Conservation (phyloP, 2,329 filamentous ascomycete genomes). For the Fusarium sp. region DNA sequence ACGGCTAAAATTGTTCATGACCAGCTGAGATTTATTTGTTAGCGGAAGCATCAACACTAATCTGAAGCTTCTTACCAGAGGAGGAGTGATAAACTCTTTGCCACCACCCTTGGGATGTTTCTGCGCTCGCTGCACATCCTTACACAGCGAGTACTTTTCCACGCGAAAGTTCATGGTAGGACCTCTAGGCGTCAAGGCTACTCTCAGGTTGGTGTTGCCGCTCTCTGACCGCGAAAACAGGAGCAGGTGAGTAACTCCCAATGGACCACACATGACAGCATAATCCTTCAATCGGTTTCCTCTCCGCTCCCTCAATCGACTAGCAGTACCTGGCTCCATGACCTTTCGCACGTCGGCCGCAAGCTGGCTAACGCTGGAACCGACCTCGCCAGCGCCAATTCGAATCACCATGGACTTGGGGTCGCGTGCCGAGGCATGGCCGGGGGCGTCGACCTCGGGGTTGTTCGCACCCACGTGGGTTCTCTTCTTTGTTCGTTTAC, state of each 20-base stretch:
- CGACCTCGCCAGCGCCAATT: slow-evolving; percentile 93
- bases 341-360: slow-evolving; percentile 90
- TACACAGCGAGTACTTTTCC: slow-evolving; percentile 92
- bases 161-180: slow-evolving; percentile 95
- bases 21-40: slow-evolving; percentile 65
- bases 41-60: slow-evolving; percentile 23
- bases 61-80: slow-evolving; percentile 67
- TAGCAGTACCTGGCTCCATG: slow-evolving; percentile 96
- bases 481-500: slow-evolving; percentile 85
- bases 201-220: slow-evolving; percentile 91
- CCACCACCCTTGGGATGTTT: slow-evolving; percentile 84
- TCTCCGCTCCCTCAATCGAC: slow-evolving; percentile 86
- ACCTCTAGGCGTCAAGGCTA: slow-evolving; percentile 88
- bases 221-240: slow-evolving; percentile 90
- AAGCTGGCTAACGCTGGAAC: slow-evolving; percentile 89
- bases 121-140: slow-evolving; percentile 86
- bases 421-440: slow-evolving; percentile 72
- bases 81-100: slow-evolving; percentile 87
- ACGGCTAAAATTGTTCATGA: slow-evolving; percentile 97
- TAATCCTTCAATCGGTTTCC: slow-evolving; percentile 92
- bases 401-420: slow-evolving; percentile 99
- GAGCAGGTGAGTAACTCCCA: slow-evolving; percentile 92
- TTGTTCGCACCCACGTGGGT: slow-evolving; percentile 79
- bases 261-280: slow-evolving; percentile 91
- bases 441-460: slow-evolving; percentile 65